A percentile compares a stretch with the other conserved stretches of the same genome.
Conservation (phyloP, 208 protist species). For the Blastocrithidia nonstop region DNA sequence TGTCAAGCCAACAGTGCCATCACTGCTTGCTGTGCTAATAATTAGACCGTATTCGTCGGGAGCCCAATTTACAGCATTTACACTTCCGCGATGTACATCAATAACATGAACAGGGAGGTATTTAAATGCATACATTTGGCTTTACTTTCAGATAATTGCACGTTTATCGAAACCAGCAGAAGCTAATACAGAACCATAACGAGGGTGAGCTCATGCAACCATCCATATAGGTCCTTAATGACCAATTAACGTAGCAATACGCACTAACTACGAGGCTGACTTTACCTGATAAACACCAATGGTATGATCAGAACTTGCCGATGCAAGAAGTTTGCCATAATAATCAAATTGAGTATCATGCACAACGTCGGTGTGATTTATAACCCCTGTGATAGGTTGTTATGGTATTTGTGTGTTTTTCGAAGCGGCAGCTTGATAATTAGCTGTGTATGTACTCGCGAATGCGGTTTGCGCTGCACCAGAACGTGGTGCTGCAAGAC, state of each 20-base stretch:
- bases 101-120: constrained; percentile 59
- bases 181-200: constrained; percentile 93
- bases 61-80: constrained; percentile 72
- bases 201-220: constrained; percentile 96
- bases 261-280: constrained; percentile 22
- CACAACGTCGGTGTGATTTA: constrained; percentile 81
- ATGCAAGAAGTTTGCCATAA: constrained; percentile 95
- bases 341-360: constrained; percentile 98
- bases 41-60: constrained; percentile 52
- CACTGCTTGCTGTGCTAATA: constrained; percentile 58
- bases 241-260: constrained; percentile 55
- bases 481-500: too few relatives aligned
- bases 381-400: constrained; percentile 1
- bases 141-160: constrained; percentile 93
- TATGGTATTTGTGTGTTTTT: constrained; percentile 2
- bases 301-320: constrained; percentile 93
- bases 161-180: constrained; percentile 94
- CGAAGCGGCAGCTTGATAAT: constrained; percentile 10
- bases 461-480: background rate
- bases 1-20: constrained; percentile 58
- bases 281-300: constrained; percentile 91
- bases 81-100: constrained; percentile 50
- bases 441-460: constrained; percentile 6
- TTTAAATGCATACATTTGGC: constrained; percentile 11
- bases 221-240: constrained; percentile 97